These are phyloP conservation scores for Saccharomyces hybrid DNA, from an alignment of 1,139 yeast species.

Conservation along the genomic window DNA sequence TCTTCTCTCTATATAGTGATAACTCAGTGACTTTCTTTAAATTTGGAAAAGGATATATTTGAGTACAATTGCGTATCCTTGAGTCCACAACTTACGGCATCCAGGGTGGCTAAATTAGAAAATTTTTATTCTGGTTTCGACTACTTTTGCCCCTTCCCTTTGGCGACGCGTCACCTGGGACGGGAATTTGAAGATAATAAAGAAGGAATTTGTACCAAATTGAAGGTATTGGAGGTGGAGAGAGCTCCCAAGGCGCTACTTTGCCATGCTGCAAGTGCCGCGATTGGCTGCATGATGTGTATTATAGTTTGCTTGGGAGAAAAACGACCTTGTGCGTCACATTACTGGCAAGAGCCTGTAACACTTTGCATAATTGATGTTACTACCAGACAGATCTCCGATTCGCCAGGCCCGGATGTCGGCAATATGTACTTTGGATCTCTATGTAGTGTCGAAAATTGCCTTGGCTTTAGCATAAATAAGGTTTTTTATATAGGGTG, in stretches of 20 bases:
- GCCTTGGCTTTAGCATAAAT: neutral
- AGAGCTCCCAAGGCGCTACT: neutral
- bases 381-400: too few species aligned
- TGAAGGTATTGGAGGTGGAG: neutral
- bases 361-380: too few species aligned
- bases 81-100: neutral
- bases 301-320: too few species aligned
- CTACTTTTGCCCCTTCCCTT: neutral
- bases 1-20: constrained; percentile 3
- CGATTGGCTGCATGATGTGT: neutral
- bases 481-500: neutral
- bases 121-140: neutral
- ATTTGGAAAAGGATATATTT: neutral
- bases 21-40: constrained; percentile 1
- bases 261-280: neutral
- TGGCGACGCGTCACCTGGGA: constrained; percentile 1
- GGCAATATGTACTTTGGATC: neutral
- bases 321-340: too few species aligned
- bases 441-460: neutral
- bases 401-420: too few species aligned
- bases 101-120: neutral
- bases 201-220: neutral
- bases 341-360: too few species aligned
- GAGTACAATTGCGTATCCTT: neutral
- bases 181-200: neutral